Conservation (phyloP, 352 stramenopile species). For the Phytopythium kandeliae region DNA sequence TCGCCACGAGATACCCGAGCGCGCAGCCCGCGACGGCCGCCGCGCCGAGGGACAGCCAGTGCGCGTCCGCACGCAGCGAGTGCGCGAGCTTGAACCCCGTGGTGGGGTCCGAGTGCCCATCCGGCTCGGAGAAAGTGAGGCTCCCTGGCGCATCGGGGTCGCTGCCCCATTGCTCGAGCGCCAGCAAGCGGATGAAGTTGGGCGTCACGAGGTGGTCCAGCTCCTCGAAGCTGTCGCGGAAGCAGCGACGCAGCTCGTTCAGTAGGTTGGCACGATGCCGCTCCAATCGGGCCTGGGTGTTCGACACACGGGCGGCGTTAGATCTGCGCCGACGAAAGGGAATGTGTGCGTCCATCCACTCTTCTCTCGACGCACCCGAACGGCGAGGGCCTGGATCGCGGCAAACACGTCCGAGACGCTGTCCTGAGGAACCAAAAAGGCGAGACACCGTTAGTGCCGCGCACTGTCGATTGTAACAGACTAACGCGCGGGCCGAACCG, state of each 20-base stretch:
- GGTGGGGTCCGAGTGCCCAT: not conserved
- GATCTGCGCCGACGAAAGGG: too few relatives aligned
- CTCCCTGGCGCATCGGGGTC: slow-evolving; percentile 1
- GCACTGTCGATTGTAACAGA: not conserved
- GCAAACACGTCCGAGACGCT: slow-evolving; percentile 46
- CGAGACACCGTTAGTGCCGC: not conserved
- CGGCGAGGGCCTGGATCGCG: slow-evolving; percentile 41
- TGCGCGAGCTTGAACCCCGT: not conserved
- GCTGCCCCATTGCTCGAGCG: slow-evolving; percentile 11
- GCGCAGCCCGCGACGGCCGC: slow-evolving; percentile 24
- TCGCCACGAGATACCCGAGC: slow-evolving; percentile 15
- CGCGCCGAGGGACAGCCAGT: slow-evolving; percentile 24
- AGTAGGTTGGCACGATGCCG: slow-evolving; percentile 4
- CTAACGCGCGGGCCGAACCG: slow-evolving; percentile 34
- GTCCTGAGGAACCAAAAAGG: slow-evolving; percentile 22
- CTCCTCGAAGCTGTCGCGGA: slow-evolving; percentile 11
- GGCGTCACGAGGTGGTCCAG: slow-evolving; percentile 15
- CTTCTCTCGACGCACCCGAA: slow-evolving; percentile 25
- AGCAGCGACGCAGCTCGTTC: slow-evolving; percentile 10
- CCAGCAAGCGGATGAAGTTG: slow-evolving; percentile 18
- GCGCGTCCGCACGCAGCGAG: not conserved
- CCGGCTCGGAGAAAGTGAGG: slow-evolving; percentile 1
- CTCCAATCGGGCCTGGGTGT: slow-evolving; percentile 15
- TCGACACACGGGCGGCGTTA: too few relatives aligned
- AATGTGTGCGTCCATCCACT: too few relatives aligned